Conservation (phyloP, 805 yeast species). For the Barnettozyma siamensis region DNA sequence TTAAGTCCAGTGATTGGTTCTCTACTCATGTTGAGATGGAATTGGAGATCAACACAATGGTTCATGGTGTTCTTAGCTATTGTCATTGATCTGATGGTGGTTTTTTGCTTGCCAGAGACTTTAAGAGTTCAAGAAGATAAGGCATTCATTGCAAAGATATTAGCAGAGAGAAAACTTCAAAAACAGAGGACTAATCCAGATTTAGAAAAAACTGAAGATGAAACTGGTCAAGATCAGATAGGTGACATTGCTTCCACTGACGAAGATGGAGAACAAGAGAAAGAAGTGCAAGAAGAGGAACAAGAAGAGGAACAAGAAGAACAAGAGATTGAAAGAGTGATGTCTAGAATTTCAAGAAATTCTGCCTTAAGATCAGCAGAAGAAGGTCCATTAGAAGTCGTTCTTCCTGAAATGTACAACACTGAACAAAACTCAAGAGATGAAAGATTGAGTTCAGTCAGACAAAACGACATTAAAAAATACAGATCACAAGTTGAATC, state of each 20-base stretch:
- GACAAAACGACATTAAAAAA: constrained; percentile 19
- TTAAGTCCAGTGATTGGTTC: constrained; percentile 80
- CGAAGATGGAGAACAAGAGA: no score
- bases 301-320: constrained; percentile 13
- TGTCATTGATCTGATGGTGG: constrained; percentile 39
- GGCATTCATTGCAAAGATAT: constrained; percentile 41
- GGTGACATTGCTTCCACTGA: no score
- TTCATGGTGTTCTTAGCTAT: constrained; percentile 66
- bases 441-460: neutral
- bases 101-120: constrained; percentile 71
- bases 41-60: constrained; percentile 91
- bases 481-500: constrained; percentile 23
- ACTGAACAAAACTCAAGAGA: constrained; percentile 7
- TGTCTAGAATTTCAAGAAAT: constrained; percentile 19
- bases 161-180: constrained; percentile 32
- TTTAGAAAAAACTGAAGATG: constrained; percentile 1
- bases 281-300: neutral
- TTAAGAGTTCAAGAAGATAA: constrained; percentile 49
- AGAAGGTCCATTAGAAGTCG: constrained; percentile 12
- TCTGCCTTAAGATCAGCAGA: constrained; percentile 13
- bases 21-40: constrained; percentile 61
- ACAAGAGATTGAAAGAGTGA: constrained; percentile 15
- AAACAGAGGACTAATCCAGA: neutral
- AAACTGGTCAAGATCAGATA: neutral
- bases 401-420: constrained; percentile 23